A percentile compares a stretch with the other conserved stretches of the same genome.
Conservation (phyloP, 176 grass and related monocot genomes). For the Ampelocalamus luodianensis region DNA sequence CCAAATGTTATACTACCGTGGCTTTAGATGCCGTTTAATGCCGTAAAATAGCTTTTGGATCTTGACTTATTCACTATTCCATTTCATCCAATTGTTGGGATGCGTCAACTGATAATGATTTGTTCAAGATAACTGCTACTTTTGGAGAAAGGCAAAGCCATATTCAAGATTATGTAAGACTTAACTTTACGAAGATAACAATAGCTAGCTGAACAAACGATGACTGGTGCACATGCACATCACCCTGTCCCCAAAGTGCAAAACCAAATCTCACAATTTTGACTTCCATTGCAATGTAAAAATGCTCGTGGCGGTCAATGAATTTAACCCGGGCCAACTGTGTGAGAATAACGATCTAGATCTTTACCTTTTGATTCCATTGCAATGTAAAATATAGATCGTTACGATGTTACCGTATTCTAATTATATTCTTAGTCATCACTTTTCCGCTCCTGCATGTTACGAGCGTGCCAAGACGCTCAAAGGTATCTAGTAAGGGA, state of each 20-base stretch:
- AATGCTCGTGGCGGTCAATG: background rate
- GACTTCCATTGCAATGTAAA: background rate
- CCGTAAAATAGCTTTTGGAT: conserved; percentile 15
- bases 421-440: too few species aligned
- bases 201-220: background rate
- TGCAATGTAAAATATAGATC: too few species aligned
- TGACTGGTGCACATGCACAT: conserved; percentile 8
- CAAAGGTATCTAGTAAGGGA: too few species aligned
- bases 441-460: too few species aligned
- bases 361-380: too few species aligned
- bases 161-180: conserved; percentile 2
- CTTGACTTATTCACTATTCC: conserved; percentile 11
- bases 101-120: conserved; percentile 10
- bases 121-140: conserved; percentile 4
- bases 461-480: too few species aligned
- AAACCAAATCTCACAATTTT: conserved; percentile 1
- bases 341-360: background rate
- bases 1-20: background rate
- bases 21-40: conserved; percentile 13
- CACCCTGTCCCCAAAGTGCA: background rate
- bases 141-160: background rate
- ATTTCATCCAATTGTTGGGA: conserved; percentile 7
- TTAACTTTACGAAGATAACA: conserved; percentile 13
- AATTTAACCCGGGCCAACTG: background rate
- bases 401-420: too few species aligned